phyloP scores from a whole-genome alignment of 768 basidiomycete genomes.

The Macrolepiota fuliginosa region DNA sequence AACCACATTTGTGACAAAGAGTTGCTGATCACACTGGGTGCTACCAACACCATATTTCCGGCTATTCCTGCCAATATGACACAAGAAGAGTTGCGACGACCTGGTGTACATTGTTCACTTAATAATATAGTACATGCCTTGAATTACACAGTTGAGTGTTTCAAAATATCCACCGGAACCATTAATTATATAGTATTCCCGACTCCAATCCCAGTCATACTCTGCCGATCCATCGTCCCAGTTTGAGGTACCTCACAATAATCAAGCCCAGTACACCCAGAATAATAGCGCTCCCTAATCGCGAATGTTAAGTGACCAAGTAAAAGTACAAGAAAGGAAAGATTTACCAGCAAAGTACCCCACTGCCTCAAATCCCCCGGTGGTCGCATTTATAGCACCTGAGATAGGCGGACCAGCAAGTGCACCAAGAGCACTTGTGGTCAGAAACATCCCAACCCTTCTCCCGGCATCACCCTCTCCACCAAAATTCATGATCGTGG shows the following conservation, averaged over 20 bases:
- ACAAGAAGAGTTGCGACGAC: too few species aligned
- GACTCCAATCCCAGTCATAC: background rate
- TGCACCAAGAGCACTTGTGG: constrained; percentile 44
- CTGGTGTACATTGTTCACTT: too few species aligned
- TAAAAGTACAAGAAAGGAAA: background rate
- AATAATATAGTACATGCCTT: too few species aligned
- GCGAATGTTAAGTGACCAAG: background rate
- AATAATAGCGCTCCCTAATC: background rate
- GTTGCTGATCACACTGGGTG: too few species aligned
- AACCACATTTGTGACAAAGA: too few species aligned
- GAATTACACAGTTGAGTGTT: too few species aligned
- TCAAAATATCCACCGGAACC: background rate
- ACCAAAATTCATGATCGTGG: constrained; percentile 43
- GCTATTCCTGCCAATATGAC: too few species aligned
- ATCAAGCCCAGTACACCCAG: background rate
- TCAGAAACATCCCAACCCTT: constrained; percentile 63
- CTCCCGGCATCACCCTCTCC: constrained; percentile 52
- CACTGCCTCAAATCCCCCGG: constrained; percentile 48
- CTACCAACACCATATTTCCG: too few species aligned
- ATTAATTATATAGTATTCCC: background rate
- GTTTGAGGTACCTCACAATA: background rate
- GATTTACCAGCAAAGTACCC: constrained; percentile 54
- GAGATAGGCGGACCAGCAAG: too few species aligned
- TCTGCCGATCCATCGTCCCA: background rate
- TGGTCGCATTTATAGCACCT: too few species aligned